phyloP scores from a whole-genome alignment of 129 eudicot species.

The Pulicaria dysenterica region DNA sequence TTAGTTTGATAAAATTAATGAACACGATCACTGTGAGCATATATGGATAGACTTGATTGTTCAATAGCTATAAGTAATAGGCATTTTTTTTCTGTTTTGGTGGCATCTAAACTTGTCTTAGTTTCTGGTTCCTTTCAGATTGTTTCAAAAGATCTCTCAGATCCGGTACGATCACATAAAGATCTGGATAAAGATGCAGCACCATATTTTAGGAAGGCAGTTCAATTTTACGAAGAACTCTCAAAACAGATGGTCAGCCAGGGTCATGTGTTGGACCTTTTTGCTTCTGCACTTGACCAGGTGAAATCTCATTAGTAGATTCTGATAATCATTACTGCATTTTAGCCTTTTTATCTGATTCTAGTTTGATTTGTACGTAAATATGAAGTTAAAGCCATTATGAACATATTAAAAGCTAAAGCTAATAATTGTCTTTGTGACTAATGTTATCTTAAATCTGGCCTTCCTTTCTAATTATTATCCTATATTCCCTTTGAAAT shows the following conservation, averaged over 20 bases:
- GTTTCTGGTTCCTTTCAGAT: slow-evolving; percentile 49
- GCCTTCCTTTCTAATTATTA: background rate
- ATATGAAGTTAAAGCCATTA: slow-evolving; percentile 4
- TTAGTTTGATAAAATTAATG: slow-evolving; percentile 1
- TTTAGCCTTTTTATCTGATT: slow-evolving; percentile 10
- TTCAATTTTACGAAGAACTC: slow-evolving; percentile 75
- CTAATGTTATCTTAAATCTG: background rate
- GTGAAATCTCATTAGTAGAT: slow-evolving; percentile 36
- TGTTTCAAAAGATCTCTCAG: slow-evolving; percentile 89
- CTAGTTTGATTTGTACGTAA: background rate
- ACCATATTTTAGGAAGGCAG: slow-evolving; percentile 90
- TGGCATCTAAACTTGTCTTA: slow-evolving; percentile 21
- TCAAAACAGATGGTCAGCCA: slow-evolving; percentile 89
- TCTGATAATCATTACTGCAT: background rate
- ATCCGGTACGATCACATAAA: slow-evolving; percentile 96
- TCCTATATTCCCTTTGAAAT: background rate
- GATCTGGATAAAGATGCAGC: slow-evolving; percentile 98
- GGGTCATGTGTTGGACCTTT: slow-evolving; percentile 96
- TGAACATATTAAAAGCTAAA: background rate
- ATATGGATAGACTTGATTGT: background rate
- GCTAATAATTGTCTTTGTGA: background rate
- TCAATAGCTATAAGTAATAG: background rate
- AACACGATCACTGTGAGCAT: background rate
- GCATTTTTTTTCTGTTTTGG: background rate
- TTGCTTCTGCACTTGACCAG: slow-evolving; percentile 99